Conservation (phyloP, 1,139 yeast species). For the Eremothecium coryli region DNA sequence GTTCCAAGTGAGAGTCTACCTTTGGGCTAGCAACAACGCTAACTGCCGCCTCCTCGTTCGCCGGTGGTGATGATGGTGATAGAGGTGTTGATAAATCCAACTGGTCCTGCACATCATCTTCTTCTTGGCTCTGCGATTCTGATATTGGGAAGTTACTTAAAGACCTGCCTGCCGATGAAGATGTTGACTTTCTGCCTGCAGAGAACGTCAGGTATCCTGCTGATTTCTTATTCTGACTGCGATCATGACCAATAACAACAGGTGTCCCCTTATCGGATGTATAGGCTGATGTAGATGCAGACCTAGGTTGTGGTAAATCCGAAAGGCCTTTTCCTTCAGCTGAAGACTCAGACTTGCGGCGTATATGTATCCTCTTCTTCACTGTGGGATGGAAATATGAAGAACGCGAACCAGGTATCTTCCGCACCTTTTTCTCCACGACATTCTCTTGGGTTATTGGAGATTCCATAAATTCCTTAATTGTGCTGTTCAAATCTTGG, state of each 20-base stretch:
- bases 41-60: no score
- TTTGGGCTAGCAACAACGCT: no score
- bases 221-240: slow-evolving; percentile 8
- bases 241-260: slow-evolving; percentile 10
- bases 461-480: slow-evolving; percentile 1
- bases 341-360: slow-evolving; percentile 13
- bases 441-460: neutral
- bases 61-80: no score
- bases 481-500: neutral
- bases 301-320: slow-evolving; percentile 7
- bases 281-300: slow-evolving; percentile 8
- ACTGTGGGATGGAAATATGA: neutral
- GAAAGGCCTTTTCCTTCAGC: slow-evolving; percentile 7
- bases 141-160: neutral
- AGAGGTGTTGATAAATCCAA: no score
- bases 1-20: no score
- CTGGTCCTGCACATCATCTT: no score
- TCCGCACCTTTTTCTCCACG: neutral
- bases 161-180: slow-evolving; percentile 2
- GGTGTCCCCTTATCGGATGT: slow-evolving; percentile 9
- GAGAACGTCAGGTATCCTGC: slow-evolving; percentile 1
- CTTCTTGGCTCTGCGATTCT: neutral
- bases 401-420: neutral
- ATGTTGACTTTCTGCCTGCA: slow-evolving; percentile 4
- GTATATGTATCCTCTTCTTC: slow-evolving; percentile 6